These are phyloP conservation scores for Torrubiellomyces zombiae DNA, from an alignment of 2,329 filamentous ascomycete species.

Conservation along the genomic window DNA sequence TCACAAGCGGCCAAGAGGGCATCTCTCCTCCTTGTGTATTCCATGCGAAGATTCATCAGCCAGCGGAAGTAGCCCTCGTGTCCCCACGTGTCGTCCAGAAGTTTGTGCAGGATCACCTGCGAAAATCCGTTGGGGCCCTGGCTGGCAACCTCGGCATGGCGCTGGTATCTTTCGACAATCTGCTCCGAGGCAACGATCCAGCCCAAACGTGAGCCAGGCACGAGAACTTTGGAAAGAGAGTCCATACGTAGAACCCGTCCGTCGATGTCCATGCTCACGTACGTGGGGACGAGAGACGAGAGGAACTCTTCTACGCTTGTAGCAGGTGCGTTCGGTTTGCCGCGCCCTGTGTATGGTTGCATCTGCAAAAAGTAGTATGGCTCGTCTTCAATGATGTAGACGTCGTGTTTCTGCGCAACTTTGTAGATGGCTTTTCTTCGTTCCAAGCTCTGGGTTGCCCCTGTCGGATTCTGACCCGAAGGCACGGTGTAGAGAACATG, in stretches of 20 bases:
- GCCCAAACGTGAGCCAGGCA: slow-evolving; percentile 65
- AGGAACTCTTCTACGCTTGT: slow-evolving; percentile 56
- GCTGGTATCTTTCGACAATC: slow-evolving; percentile 65
- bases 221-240: slow-evolving; percentile 82
- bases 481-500: slow-evolving; percentile 44
- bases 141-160: slow-evolving; percentile 67
- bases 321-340: slow-evolving; percentile 31
- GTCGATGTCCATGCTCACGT: slow-evolving; percentile 67
- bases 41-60: slow-evolving; percentile 64
- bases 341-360: slow-evolving; percentile 50
- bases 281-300: slow-evolving; percentile 40
- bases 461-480: slow-evolving; percentile 82
- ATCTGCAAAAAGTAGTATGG: slow-evolving; percentile 91
- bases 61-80: slow-evolving; percentile 80
- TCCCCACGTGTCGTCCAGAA: slow-evolving; percentile 89
- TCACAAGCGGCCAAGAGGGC: slow-evolving; percentile 67
- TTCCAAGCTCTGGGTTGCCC: slow-evolving; percentile 56
- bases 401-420: slow-evolving; percentile 66
- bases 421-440: slow-evolving; percentile 58
- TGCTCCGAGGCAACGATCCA: slow-evolving; percentile 85
- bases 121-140: slow-evolving; percentile 77
- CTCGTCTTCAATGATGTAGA: slow-evolving; percentile 82
- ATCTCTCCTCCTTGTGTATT: slow-evolving; percentile 70
- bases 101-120: slow-evolving; percentile 71
- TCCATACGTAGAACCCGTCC: slow-evolving; percentile 82